A percentile compares a stretch with the other conserved stretches of the same genome.
These are phyloP conservation scores for Ambrosia hybrid DNA, from an alignment of 140 eudicot genomes.

Conservation along the genomic window DNA sequence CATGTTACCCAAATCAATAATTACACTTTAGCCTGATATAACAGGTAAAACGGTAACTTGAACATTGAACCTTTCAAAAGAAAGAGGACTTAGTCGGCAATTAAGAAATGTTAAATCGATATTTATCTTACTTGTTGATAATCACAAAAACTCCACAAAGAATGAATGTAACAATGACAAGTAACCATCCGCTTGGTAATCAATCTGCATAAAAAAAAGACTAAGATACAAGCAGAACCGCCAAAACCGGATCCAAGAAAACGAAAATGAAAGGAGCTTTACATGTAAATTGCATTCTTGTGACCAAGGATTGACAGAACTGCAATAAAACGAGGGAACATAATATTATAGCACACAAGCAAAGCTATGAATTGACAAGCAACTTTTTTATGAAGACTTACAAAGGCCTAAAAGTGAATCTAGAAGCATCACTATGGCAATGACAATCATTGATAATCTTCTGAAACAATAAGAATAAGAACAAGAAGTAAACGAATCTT, in stretches of 20 bases:
- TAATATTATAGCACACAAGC: conserved; percentile 2
- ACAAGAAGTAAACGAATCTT: not conserved
- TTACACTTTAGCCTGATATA: too few relatives aligned
- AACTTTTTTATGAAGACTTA: conserved; percentile 30
- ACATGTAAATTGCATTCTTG: conserved; percentile 76
- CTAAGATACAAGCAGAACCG: conserved; percentile 25
- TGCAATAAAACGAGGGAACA: conserved; percentile 32
- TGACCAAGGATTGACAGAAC: conserved; percentile 78
- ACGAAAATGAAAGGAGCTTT: conserved; percentile 21
- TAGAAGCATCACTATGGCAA: conserved; percentile 78
- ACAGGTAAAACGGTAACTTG: too few relatives aligned
- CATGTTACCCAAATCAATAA: not conserved
- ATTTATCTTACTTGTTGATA: conserved; percentile 69
- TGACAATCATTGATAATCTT: conserved; percentile 62
- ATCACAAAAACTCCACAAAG: conserved; percentile 84
- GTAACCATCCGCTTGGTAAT: conserved; percentile 89
- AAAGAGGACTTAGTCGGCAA: not conserved
- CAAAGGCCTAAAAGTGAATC: conserved; percentile 79
- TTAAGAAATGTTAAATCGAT: not conserved
- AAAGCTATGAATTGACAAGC: not conserved
- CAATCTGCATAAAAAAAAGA: conserved; percentile 60
- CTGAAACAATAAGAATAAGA: conserved; percentile 39
- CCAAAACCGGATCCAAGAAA: conserved; percentile 14
- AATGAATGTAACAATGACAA: conserved; percentile 76
- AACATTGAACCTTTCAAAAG: too few relatives aligned